Evolutionary conservation across 2,329 filamentous ascomycete species (phyloP).

Genomic region (Macrophomina tecta): DNA sequence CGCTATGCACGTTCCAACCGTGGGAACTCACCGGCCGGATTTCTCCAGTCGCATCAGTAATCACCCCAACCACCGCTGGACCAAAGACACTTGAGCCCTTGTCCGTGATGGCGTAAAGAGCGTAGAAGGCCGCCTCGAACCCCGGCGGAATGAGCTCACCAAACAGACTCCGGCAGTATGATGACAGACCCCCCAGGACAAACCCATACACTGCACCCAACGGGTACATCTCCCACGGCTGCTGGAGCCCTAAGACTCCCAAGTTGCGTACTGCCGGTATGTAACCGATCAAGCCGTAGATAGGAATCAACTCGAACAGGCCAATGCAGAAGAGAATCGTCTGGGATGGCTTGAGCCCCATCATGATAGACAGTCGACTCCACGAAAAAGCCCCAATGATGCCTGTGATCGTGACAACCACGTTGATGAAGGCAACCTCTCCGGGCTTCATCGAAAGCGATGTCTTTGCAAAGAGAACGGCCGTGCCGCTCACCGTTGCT

Average conservation of each 20-base stretch:
- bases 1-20: background rate
- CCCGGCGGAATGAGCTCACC: constrained; percentile 93
- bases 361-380: constrained; percentile 75
- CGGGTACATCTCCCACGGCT: constrained; percentile 96
- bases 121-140: constrained; percentile 94
- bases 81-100: constrained; percentile 95
- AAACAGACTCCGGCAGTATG: constrained; percentile 90
- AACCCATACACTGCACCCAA: constrained; percentile 90
- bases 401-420: constrained; percentile 84
- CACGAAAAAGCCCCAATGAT: constrained; percentile 89
- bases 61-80: constrained; percentile 88
- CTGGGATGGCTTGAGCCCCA: constrained; percentile 77
- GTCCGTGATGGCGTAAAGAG: constrained; percentile 95
- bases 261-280: constrained; percentile 76
- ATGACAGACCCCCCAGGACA: constrained; percentile 88
- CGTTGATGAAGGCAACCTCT: constrained; percentile 88
- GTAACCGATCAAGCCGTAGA: constrained; percentile 90
- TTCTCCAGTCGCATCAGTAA: constrained; percentile 73
- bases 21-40: constrained; percentile 51
- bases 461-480: constrained; percentile 94
- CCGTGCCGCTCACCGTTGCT: constrained; percentile 91
- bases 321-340: constrained; percentile 92
- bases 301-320: constrained; percentile 88
- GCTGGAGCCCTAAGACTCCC: constrained; percentile 84
- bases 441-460: constrained; percentile 87